Evolutionary conservation across 1,284 basidiomycete genomes (phyloP), one percentile per base, ranked within the genome.

Genomic region (Naganishia sp.): DNA sequence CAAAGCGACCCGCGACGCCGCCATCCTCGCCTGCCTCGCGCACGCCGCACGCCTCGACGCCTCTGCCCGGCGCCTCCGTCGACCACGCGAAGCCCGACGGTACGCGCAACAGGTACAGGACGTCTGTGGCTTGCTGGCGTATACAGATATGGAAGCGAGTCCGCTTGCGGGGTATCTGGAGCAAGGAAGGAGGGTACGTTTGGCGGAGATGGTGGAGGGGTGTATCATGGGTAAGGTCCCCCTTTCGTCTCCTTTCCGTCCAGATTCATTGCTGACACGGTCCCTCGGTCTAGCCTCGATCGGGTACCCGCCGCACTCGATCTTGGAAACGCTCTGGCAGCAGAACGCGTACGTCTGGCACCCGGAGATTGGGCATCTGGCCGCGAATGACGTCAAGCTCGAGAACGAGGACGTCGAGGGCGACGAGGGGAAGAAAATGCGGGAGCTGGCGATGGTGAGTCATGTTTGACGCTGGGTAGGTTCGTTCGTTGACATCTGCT

Each of bases 161-260:
- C 73, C 75, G 9, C 68, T 79, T 44, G 70, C 70, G 28, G 78
- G 77, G 3, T 79, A 78, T 68, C 66, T 80, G 64, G 73, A 77
- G 46, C 77, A 78, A 69, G 63, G 61, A 21, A 71, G 79, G 57
- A 72, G 79, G 57, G 73, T 77, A 3, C 73, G 69, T 10, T 68
- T 80, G 50, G 76, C 77, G n/a, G 72, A 76, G 44, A 76, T 78
- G 70, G 74, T 80, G 39, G 78, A 80, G 55, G 66, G 70, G 7
- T 76, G 77, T 25, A 77, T 80, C n/a, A 69, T 79, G 21, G 68
- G 79, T 79, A 64, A 73, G 79, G 21, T 23, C 75, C n/a, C n/a
- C 18, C 28, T 11, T 11, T 33, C n/a, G 31, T 43, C 4, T n/a
- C 55, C 9, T 52, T 43, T 57, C 33, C 9, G 39, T 45, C 56